Conservation (phyloP, 2,329 filamentous ascomycete species). For the Xylariaceae sp. region DNA sequence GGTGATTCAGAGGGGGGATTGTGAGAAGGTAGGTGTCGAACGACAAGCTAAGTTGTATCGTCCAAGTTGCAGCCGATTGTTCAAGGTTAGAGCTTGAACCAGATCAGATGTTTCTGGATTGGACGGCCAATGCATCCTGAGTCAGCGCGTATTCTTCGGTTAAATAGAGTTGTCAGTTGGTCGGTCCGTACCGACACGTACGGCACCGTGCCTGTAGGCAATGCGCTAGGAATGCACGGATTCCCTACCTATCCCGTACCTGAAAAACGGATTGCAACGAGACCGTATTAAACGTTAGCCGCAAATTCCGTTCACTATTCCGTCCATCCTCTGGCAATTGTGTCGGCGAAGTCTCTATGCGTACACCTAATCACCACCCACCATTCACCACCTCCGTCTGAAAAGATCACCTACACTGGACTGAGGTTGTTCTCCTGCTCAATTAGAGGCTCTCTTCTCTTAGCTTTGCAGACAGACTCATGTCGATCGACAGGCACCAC, state of each 20-base stretch:
- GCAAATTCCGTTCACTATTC: not conserved
- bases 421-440: no score
- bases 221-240: not conserved
- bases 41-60: conserved; percentile 4
- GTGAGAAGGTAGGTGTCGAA: not conserved
- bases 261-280: not conserved
- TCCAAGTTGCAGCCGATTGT: conserved; percentile 15
- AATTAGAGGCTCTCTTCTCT: not conserved
- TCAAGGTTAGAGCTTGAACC: conserved; percentile 27
- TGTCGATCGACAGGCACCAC: conserved; percentile 5
- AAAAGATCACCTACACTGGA: no score
- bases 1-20: not conserved
- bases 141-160: conserved; percentile 23
- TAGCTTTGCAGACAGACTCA: not conserved
- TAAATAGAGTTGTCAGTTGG: not conserved
- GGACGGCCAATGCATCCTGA: conserved; percentile 10
- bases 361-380: no score
- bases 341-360: no score
- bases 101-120: conserved; percentile 8
- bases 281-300: not conserved
- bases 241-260: not conserved
- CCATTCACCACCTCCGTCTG: no score
- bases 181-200: not conserved
- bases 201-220: no score
- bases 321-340: no score